Evolutionary conservation across 2,329 filamentous ascomycete genomes (phyloP).

Genomic region (Clarireedia paspali): DNA sequence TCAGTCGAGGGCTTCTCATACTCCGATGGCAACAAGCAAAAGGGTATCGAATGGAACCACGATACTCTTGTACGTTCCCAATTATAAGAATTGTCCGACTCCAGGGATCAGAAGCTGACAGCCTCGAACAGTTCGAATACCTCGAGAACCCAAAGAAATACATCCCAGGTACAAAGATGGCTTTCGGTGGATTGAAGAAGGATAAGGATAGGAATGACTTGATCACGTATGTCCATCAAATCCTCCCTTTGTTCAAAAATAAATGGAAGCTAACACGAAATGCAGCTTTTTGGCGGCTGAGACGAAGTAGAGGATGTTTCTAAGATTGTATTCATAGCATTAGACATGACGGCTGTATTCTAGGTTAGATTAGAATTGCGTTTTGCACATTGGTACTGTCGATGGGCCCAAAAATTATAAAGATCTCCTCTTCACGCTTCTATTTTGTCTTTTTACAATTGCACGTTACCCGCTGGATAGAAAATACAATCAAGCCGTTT

Average conservation of each 20-base stretch:
- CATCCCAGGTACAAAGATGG: constrained; percentile 99
- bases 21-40: constrained; percentile 99
- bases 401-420: neutral
- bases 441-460: too few relatives aligned
- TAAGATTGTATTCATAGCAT: constrained; percentile 27
- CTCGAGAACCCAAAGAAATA: constrained; percentile 99
- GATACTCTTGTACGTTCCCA: constrained; percentile 61
- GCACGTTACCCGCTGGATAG: neutral
- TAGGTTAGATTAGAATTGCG: constrained; percentile 20
- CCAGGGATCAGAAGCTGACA: neutral
- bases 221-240: constrained; percentile 68
- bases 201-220: constrained; percentile 98
- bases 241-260: too few relatives aligned
- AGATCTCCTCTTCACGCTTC: constrained; percentile 12
- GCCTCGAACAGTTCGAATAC: constrained; percentile 68
- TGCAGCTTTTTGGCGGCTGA: constrained; percentile 59
- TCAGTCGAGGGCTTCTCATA: constrained; percentile 89
- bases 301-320: constrained; percentile 51
- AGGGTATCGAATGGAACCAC: constrained; percentile 85
- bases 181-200: constrained; percentile 99
- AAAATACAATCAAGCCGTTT: neutral
- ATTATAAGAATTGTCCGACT: neutral
- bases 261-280: neutral
- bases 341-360: constrained; percentile 21
- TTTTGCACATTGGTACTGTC: constrained; percentile 6